Evolutionary conservation across 371 early-diverging fungal genomes (phyloP).

Genomic region (Choanephora cucurbitarum): DNA sequence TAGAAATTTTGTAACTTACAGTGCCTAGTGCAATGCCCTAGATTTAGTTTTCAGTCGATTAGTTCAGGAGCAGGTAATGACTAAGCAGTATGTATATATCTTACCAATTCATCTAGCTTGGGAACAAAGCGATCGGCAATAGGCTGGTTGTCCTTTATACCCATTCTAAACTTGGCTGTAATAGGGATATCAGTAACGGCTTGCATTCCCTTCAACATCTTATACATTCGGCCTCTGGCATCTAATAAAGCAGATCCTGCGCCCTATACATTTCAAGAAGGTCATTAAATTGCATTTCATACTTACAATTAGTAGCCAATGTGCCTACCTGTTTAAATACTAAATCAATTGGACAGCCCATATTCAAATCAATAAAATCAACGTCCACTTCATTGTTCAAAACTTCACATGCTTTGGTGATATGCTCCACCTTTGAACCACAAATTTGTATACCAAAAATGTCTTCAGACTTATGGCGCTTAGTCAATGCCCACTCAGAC

Average conservation of each 20-base stretch:
- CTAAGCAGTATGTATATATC: constrained; percentile 8
- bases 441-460: constrained; percentile 93
- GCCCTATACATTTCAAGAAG: constrained; percentile 53
- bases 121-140: constrained; percentile 80
- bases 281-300: not conserved
- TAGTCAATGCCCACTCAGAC: constrained; percentile 86
- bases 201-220: constrained; percentile 79
- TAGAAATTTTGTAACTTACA: constrained; percentile 24
- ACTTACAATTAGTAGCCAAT: not conserved
- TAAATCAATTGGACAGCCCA: constrained; percentile 95
- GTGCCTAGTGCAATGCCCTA: constrained; percentile 49
- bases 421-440: constrained; percentile 66
- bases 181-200: constrained; percentile 75
- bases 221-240: constrained; percentile 64
- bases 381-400: constrained; percentile 69
- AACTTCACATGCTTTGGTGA: constrained; percentile 70
- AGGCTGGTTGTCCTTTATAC: constrained; percentile 63
- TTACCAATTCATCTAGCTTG: constrained; percentile 65
- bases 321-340: constrained; percentile 64
- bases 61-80: not conserved
- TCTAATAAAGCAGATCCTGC: constrained; percentile 85
- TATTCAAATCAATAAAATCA: constrained; percentile 95
- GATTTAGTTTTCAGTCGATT: too few relatives aligned
- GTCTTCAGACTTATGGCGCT: constrained; percentile 87
- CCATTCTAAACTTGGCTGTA: constrained; percentile 92